Base-by-base conservation (phyloP, 495 filamentous ascomycete genomes). In the Aspergillus funiculosus region DNA sequence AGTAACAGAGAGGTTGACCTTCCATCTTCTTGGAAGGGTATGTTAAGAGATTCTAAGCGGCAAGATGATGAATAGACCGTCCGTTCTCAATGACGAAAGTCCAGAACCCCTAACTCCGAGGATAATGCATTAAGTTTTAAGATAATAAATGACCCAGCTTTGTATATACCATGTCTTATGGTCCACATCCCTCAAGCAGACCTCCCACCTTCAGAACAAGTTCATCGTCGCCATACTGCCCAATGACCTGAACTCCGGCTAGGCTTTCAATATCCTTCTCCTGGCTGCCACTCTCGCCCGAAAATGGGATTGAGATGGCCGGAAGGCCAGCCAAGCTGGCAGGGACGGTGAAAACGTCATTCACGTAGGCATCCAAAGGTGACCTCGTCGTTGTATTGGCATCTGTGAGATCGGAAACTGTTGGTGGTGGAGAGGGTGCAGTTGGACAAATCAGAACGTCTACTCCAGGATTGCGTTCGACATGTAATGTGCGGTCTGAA, bases 261-360 rank as follows among this genome's bases (percentile, higher is more conserved):
- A 79, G 60, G 17, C 60, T 58, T 4, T 37, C 49, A 26, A 51
- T 54, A 9, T 63, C 60, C 4, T 53, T 40, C 4, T 60, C 45
- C 6, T 61, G 58, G 20, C 59, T 56, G 39, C 51, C 51, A 38
- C 43, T 39, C 27, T 45, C 14, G 10, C 60, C 48, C 1, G 61
- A 61, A 14, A 91, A 76, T 3, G 92, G 94, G 8, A 97, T 70
- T 52, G 87, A 94, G 30, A 94, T 77, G 13, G 90, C 87, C 8
- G 92, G 92, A 25, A 99, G 68, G 2, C 92, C 94, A 5, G 92
- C 94, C 48, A 99, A 64, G 57, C 86, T 95, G 15, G 94, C 89
- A 10, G 92, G 92, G 6, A 97, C 92, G 0, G 92, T 97, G 62
- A 96, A 87, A 10, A 95, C 87, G 68, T 99, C 92, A 54, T 88